Base-by-base conservation (phyloP, 768 basidiomycete species). In the Tephrocybe sp. region DNA sequence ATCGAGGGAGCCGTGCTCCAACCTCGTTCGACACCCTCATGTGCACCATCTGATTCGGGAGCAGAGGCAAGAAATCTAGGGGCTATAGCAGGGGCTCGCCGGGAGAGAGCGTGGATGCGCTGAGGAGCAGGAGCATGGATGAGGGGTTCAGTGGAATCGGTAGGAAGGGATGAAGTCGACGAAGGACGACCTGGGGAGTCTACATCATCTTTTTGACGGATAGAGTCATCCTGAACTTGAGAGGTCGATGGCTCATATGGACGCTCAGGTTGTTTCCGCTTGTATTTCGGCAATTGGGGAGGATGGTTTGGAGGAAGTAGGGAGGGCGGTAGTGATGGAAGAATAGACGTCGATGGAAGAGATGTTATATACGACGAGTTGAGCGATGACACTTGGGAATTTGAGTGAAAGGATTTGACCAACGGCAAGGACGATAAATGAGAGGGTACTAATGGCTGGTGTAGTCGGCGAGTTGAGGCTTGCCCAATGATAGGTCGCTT, bases 1-100 rank as follows among this genome's bases (percentile, higher is more conserved):
- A 27, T 24, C 12, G 41, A 42, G 25, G 41, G 41, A 16, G 41
- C 41, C 23, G 41, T 42, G 29, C 41, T 42, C 23, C 41, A 42
- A 13, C 41, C 41, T 15, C 41, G 41, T 24, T 42, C 41, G 5
- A 27, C 15, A 16, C 41, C 25, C 3, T 27, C 41, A 8, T 27
- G 41, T 4, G n/a, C 41, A 11, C 6, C 24, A 24, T 42, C 24
- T 2, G 41, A 42, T 6, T 27, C 16, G 24, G 41, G 41, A 21
- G 21, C 41, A 27, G 41, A 42, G 13, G 25, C 15, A 27, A 42
- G 41, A n/a, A 42, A 42, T 27, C 41, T 21, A 27, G 41, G 10
- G 10, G 41, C 18, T 8, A 12, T 27, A 16, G 5, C 6, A 42
- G 41, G 24, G 41, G n/a, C 13, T 3, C 4, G 23, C 12, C 13